Conservation (phyloP, 2,329 filamentous ascomycete species). For the Coniella vitis region DNA sequence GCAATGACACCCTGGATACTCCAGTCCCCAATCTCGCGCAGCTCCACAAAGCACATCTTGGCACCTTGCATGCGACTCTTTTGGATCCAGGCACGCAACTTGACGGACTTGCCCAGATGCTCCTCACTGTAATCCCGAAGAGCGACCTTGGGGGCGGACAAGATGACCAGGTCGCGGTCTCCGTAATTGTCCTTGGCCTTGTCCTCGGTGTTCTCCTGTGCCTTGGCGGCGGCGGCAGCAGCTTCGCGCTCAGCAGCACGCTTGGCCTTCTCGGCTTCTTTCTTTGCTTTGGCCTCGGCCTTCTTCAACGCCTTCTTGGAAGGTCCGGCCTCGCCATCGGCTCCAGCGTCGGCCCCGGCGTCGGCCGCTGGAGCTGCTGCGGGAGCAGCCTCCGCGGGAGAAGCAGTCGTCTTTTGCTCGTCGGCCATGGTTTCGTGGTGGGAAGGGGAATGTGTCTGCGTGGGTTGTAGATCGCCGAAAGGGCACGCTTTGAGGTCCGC, state of each 20-base stretch:
- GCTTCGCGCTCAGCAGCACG: conserved; percentile 69
- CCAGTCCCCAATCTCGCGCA: conserved; percentile 68
- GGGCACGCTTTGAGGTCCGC: too few relatives aligned
- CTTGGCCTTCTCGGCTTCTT: conserved; percentile 74
- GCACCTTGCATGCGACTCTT: conserved; percentile 83
- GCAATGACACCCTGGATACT: conserved; percentile 76
- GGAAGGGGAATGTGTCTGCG: too few relatives aligned
- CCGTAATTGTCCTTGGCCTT: conserved; percentile 76
- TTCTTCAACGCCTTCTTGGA: conserved; percentile 84
- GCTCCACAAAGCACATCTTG: conserved; percentile 85
- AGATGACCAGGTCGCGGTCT: conserved; percentile 45
- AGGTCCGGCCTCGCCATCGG: conserved; percentile 55
- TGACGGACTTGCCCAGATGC: conserved; percentile 63
- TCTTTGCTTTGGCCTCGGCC: conserved; percentile 77
- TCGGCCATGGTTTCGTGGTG: conserved; percentile 14
- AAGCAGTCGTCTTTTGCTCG: neutral
- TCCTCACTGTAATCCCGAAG: conserved; percentile 59
- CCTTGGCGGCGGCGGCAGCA: conserved; percentile 47
- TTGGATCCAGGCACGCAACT: conserved; percentile 74
- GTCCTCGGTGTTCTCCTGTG: conserved; percentile 42
- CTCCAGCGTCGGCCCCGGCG: conserved; percentile 71
- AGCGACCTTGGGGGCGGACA: conserved; percentile 42
- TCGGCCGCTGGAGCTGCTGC: conserved; percentile 21
- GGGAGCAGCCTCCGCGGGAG: conserved; percentile 26
- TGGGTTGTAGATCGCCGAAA: too few relatives aligned